Conservation (phyloP, 306 rosid genomes). For the Begonia masoniana region DNA sequence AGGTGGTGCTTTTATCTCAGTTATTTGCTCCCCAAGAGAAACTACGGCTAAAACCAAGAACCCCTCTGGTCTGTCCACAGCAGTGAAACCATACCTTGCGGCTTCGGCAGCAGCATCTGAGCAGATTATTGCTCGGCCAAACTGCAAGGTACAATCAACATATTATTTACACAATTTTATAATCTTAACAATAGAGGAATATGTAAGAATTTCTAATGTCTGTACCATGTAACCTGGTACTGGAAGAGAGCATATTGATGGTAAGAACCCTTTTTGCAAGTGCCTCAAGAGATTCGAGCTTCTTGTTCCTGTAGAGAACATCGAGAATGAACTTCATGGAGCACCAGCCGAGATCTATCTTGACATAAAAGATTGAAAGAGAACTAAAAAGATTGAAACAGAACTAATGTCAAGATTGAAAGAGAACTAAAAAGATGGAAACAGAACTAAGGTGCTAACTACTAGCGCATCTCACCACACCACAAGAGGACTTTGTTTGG, state of each 20-base stretch:
- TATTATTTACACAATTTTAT: too few relatives aligned
- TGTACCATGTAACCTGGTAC: constrained; percentile 73
- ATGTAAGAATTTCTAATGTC: neutral
- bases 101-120: constrained; percentile 84
- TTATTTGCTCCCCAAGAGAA: constrained; percentile 47
- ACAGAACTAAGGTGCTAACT: too few relatives aligned
- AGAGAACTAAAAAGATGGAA: too few relatives aligned
- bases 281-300: constrained; percentile 76
- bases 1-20: constrained; percentile 28
- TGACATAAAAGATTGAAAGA: too few relatives aligned
- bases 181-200: neutral
- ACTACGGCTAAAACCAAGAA: constrained; percentile 77
- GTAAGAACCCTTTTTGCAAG: constrained; percentile 68
- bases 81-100: constrained; percentile 66
- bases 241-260: constrained; percentile 59
- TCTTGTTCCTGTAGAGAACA: constrained; percentile 34
- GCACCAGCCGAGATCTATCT: too few relatives aligned
- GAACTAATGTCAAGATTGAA: too few relatives aligned
- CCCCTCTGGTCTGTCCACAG: constrained; percentile 79
- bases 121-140: constrained; percentile 61
- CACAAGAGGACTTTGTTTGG: constrained; percentile 75
- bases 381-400: too few relatives aligned
- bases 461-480: constrained; percentile 52
- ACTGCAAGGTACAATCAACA: constrained; percentile 19
- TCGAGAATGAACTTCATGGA: too few relatives aligned